phyloP scores from a whole-genome alignment of 2,329 filamentous ascomycete genomes.

The Penicillium hesseltinei region DNA sequence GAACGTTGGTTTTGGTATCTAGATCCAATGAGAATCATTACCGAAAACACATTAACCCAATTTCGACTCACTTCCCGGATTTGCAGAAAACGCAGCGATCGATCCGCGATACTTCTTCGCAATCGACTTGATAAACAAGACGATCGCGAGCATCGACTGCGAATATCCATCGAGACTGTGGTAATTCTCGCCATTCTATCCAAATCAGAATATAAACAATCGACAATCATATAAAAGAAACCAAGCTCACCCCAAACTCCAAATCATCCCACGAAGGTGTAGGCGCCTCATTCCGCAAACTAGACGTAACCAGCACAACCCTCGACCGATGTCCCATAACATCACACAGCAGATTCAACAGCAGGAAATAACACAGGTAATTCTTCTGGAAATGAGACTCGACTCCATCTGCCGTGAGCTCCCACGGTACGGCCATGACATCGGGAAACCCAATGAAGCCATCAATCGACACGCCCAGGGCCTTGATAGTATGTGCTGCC shows the following conservation, averaged over 20 bases:
- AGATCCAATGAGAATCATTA: not conserved
- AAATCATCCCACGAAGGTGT: constrained; percentile 23
- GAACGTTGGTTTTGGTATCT: constrained; percentile 27
- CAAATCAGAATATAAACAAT: not conserved
- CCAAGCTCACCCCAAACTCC: constrained; percentile 21
- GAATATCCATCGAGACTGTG: constrained; percentile 27
- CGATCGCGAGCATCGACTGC: constrained; percentile 30
- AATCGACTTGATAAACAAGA: constrained; percentile 25
- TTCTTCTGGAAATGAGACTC: constrained; percentile 29
- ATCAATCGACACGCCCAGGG: constrained; percentile 20
- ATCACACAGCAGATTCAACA: constrained; percentile 21
- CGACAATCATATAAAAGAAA: not conserved
- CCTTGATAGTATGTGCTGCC: constrained; percentile 18
- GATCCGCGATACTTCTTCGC: constrained; percentile 12
- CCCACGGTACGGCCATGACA: constrained; percentile 20
- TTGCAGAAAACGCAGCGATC: constrained; percentile 25
- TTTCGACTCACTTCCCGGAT: constrained; percentile 27
- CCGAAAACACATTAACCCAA: not conserved
- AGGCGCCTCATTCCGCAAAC: constrained; percentile 20
- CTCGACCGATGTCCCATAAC: constrained; percentile 13
- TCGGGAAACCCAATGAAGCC: constrained; percentile 23
- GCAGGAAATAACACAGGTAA: constrained; percentile 26
- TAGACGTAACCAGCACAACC: constrained; percentile 24
- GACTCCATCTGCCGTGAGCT: constrained; percentile 22
- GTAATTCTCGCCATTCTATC: constrained; percentile 26